Percentiles rank a stretch among this genome's conserved stretches.
Evolutionary conservation across 1,139 yeast genomes (phyloP).

Genomic region (Candida glucosophila): DNA sequence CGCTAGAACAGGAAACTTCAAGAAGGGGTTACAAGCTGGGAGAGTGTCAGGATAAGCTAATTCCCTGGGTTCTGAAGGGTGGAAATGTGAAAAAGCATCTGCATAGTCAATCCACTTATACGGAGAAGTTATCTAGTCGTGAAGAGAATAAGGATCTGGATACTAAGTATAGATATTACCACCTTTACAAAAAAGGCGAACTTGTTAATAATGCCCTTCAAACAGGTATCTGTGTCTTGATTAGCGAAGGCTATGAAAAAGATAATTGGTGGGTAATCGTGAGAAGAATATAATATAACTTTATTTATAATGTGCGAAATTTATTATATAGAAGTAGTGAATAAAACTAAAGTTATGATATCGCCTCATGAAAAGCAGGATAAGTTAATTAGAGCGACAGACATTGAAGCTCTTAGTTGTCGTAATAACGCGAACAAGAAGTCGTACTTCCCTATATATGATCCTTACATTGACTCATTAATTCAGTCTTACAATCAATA

Average conservation of each 20-base stretch:
- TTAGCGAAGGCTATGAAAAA: constrained; percentile 75
- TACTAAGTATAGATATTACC: constrained; percentile 80
- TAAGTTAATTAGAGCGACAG: constrained; percentile 60
- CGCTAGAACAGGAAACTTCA: constrained; percentile 80
- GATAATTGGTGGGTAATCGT: constrained; percentile 84
- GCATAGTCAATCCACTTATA: constrained; percentile 6
- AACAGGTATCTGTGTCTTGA: constrained; percentile 59
- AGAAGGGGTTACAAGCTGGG: constrained; percentile 85
- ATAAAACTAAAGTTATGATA: constrained; percentile 20
- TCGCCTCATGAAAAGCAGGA: constrained; percentile 35
- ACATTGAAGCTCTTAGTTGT: constrained; percentile 77
- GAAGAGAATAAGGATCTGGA: constrained; percentile 15
- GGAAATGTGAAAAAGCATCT: constrained; percentile 5
- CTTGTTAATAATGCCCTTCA: constrained; percentile 55
- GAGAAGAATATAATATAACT: constrained; percentile 9
- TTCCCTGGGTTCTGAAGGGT: constrained; percentile 74
- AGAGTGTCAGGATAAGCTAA: constrained; percentile 86
- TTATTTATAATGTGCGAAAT: background rate
- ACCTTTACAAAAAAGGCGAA: constrained; percentile 78
- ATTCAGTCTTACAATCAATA: constrained; percentile 31
- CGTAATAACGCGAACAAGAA: constrained; percentile 49
- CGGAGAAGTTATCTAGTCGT: constrained; percentile 6
- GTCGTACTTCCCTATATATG: constrained; percentile 44
- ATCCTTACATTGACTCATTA: constrained; percentile 38
- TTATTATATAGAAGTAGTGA: background rate